These are phyloP conservation scores for Nitzschia sp. DNA, from an alignment of 108 stramenopile genomes.

Conservation along the genomic window DNA sequence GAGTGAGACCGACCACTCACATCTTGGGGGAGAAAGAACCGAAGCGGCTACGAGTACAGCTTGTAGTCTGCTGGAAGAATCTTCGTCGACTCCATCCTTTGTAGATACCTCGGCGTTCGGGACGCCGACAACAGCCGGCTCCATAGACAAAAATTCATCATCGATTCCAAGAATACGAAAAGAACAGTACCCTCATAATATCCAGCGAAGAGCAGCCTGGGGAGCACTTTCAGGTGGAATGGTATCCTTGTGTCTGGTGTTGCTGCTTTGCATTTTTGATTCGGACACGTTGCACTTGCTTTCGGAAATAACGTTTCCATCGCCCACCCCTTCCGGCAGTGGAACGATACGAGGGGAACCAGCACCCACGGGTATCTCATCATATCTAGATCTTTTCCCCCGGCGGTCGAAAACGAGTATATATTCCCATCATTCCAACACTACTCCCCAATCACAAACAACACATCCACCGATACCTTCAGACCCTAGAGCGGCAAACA, in stretches of 20 bases:
- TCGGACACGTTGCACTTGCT: background rate
- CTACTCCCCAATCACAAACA: background rate
- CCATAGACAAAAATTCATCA: background rate
- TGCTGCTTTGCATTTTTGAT: background rate
- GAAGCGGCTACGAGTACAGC: no score
- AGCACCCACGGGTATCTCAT: background rate
- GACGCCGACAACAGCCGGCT: background rate
- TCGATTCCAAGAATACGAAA: background rate
- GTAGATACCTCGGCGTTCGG: background rate
- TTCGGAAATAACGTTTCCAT: background rate
- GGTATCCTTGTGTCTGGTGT: background rate
- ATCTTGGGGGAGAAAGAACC: no score
- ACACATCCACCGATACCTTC: background rate
- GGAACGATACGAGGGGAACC: conserved; percentile 11
- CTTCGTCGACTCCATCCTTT: background rate
- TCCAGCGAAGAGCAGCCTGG: background rate
- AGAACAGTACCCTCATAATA: background rate
- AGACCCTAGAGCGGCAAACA: background rate
- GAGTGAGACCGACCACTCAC: no score
- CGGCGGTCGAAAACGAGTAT: background rate
- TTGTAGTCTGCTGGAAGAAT: no score
- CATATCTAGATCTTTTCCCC: conserved; percentile 11
- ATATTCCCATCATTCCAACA: background rate
- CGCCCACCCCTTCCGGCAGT: background rate
- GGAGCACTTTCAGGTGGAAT: background rate